phyloP scores from a whole-genome alignment of 495 filamentous ascomycete genomes.

The Poronia punctata region DNA sequence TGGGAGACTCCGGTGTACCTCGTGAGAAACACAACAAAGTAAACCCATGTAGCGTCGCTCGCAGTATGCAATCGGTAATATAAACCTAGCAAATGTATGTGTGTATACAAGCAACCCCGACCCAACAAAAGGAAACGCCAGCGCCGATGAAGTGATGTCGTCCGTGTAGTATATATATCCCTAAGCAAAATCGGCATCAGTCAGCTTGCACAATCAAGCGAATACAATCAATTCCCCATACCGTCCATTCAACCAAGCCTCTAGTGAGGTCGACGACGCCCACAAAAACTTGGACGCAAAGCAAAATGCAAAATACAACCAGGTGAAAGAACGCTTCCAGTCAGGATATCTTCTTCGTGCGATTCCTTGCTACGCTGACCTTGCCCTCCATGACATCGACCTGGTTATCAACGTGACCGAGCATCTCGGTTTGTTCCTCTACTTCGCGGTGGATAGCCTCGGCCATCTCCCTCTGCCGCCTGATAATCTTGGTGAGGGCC shows the following conservation, averaged over 20 bases:
- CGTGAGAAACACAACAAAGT: too few species aligned
- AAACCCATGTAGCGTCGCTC: too few species aligned
- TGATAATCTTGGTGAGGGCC: slow-evolving; percentile 66
- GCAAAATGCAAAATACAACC: slow-evolving; percentile 9
- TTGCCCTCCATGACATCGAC: slow-evolving; percentile 66
- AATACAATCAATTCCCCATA: slow-evolving; percentile 18
- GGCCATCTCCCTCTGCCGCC: slow-evolving; percentile 79
- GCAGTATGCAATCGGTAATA: too few species aligned
- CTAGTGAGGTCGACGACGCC: slow-evolving; percentile 11
- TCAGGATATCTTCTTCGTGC: slow-evolving; percentile 62
- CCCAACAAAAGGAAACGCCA: too few species aligned
- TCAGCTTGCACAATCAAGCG: slow-evolving; percentile 12
- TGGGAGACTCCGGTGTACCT: too few species aligned
- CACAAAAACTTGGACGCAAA: slow-evolving; percentile 11
- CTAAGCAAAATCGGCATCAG: too few species aligned
- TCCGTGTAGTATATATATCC: too few species aligned
- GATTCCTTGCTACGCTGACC: slow-evolving; percentile 73
- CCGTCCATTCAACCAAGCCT: slow-evolving; percentile 17
- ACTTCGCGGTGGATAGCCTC: slow-evolving; percentile 79
- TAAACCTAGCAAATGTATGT: too few species aligned
- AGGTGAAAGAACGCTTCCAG: slow-evolving; percentile 8
- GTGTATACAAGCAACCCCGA: too few species aligned
- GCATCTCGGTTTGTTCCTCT: slow-evolving; percentile 73
- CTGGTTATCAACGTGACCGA: slow-evolving; percentile 70
- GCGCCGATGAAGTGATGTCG: too few species aligned